A percentile compares a stretch with the other conserved stretches of the same genome.
Evolutionary conservation across 352 stramenopile species (phyloP).

Genomic region (Globisporangium irregulare): DNA sequence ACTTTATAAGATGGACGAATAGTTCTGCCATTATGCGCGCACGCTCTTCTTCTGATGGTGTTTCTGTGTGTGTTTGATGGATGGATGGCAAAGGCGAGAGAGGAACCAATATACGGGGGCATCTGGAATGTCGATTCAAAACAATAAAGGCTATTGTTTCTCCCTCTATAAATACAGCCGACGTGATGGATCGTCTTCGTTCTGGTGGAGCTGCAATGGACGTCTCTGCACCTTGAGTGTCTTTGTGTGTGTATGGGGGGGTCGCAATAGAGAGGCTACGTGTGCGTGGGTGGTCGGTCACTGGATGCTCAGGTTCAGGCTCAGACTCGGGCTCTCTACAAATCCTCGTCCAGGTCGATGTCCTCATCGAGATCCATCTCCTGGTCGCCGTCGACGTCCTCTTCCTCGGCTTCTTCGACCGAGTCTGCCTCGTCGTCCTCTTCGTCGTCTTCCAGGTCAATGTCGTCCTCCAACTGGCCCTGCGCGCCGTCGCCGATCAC

Average conservation of each 20-base stretch:
- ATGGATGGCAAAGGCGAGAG: not conserved
- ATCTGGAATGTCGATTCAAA: constrained; percentile 3
- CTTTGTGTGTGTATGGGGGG: not conserved
- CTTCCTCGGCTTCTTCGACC: constrained; percentile 59
- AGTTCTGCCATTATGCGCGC: not conserved
- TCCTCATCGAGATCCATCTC: constrained; percentile 78
- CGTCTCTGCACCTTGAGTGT: not conserved
- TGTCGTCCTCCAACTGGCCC: constrained; percentile 63
- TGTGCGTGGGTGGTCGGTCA: not conserved
- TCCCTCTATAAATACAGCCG: constrained; percentile 76
- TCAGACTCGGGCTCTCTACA: constrained; percentile 19
- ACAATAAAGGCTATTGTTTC: not conserved
- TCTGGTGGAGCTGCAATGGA: constrained; percentile 1
- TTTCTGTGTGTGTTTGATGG: not conserved
- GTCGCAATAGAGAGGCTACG: not conserved
- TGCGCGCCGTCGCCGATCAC: constrained; percentile 62
- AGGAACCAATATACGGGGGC: not conserved
- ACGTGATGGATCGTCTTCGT: constrained; percentile 18
- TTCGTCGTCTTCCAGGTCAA: constrained; percentile 64
- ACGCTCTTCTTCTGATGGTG: not conserved
- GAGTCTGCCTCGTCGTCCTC: constrained; percentile 44
- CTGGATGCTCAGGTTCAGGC: not conserved
- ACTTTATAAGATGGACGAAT: not conserved
- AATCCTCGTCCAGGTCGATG: constrained; percentile 63
- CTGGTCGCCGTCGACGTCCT: constrained; percentile 64